Evolutionary conservation across 2,329 filamentous ascomycete genomes (phyloP).

Genomic region (Gnomoniopsis sp.): DNA sequence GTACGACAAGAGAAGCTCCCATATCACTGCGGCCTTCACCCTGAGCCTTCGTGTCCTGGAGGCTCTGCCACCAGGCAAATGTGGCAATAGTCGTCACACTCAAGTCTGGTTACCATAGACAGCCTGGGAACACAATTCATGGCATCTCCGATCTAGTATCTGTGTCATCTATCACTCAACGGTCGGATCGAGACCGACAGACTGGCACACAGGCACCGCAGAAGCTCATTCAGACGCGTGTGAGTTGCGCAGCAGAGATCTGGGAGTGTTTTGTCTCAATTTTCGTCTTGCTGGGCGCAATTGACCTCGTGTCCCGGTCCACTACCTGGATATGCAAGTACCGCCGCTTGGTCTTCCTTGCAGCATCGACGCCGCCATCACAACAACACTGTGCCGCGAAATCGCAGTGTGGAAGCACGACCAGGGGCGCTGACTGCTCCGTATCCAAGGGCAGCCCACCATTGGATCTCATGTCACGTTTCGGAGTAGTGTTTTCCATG

Average conservation of each 20-base stretch:
- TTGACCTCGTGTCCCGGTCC: not conserved
- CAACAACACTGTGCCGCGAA: not conserved
- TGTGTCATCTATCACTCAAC: not conserved
- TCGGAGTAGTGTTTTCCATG: not conserved
- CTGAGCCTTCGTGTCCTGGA: not conserved
- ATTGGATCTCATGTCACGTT: not conserved
- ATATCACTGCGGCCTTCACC: not conserved
- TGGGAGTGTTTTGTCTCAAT: not conserved
- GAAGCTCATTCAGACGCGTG: not conserved
- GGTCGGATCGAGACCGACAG: not conserved
- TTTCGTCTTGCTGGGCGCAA: not conserved
- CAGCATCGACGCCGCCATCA: not conserved
- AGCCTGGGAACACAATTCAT: not conserved
- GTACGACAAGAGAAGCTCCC: too few relatives aligned
- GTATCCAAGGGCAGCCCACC: not conserved
- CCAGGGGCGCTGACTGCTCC: conserved; percentile 1
- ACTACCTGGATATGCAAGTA: not conserved
- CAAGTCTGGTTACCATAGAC: not conserved
- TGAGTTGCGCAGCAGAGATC: not conserved
- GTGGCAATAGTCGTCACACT: not conserved
- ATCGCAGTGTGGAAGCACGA: not conserved
- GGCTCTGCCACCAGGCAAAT: not conserved
- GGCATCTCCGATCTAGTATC: not conserved
- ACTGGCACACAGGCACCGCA: not conserved
- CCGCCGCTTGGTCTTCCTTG: not conserved